Base-by-base conservation (phyloP, 2,329 filamentous ascomycete genomes). In the Tolypocladium pustulatum region DNA sequence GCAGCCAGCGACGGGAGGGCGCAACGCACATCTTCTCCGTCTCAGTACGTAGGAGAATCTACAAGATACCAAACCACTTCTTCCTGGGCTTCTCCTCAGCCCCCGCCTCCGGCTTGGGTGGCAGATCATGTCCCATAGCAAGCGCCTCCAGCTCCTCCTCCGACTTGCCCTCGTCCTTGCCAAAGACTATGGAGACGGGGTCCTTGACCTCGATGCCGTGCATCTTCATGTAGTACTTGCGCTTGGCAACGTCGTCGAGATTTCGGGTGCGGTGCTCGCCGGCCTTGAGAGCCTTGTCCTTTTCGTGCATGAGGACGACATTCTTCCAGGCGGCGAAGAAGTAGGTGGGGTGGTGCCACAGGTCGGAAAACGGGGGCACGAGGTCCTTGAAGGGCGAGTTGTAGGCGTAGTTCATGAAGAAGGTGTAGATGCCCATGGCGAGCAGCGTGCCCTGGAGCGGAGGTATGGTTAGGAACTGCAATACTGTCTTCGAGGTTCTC, bases 31-130 rank as follows among this genome's bases (percentile, higher is more conserved):
- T 9, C 2, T n/a, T 12, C 7, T 7, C n/a, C 22, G 34, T 54
- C 32, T 22, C 25, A 4, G n/a, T 36, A 55, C 38, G n/a, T 41
- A n/a, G 9, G 56, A 53, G 59, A 62, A 49, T 58, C 69, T 70
- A 91, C 81, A 91, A 95, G 67, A 96, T 87, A 17, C 91, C 91
- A 66, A 94, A 77, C 84, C 88, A 92, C 78, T 90, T 92, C 82
- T 91, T 92, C 59, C 85, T 73, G 20, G 63, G 61, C 56, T 67
- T 61, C 51, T 65, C 70, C 60, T 66, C 69, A 38, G 60, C 63
- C 49, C 66, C 64, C 12, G 61, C 43, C 61, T 66, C 64, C 12
- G 61, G 40, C 61, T 66, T 64, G 46, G 60, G 61, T 15, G 68
- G 62, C 32, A 73, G 62, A 61, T 76, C 75, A 37, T 65, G 67